Evolutionary conservation across 768 basidiomycete species (phyloP).

Genomic region (Leccinum disarticulatum): DNA sequence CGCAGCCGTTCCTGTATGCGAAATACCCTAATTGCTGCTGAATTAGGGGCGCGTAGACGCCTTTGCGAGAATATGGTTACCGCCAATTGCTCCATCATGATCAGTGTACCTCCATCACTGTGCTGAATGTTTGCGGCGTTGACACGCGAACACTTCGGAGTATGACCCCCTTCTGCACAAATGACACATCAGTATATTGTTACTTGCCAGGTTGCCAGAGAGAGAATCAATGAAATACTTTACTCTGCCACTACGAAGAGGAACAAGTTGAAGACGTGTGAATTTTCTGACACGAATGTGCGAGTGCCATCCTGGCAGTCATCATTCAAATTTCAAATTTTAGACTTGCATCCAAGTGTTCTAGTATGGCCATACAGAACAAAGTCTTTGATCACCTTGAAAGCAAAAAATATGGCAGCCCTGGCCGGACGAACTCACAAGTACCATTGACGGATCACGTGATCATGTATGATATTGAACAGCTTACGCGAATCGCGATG

Average conservation of each 20-base stretch:
- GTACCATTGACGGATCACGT: background rate
- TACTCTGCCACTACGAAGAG: background rate
- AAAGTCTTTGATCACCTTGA: too few relatives aligned
- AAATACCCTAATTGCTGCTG: background rate
- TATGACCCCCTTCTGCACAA: background rate
- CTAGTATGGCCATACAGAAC: too few relatives aligned
- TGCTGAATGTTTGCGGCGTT: background rate
- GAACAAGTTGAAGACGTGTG: background rate
- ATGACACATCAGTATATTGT: background rate
- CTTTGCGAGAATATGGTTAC: background rate
- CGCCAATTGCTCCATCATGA: background rate
- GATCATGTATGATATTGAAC: background rate
- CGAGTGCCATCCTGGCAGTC: too few relatives aligned
- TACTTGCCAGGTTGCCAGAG: background rate
- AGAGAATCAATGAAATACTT: background rate
- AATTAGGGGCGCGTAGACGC: background rate
- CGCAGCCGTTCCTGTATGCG: background rate
- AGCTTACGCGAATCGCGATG: background rate
- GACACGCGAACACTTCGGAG: background rate
- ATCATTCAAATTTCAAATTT: too few relatives aligned
- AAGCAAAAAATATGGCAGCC: too few relatives aligned
- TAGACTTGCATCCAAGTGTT: too few relatives aligned
- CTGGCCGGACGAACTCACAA: too few relatives aligned
- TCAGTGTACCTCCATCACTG: background rate
- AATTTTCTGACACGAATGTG: too few relatives aligned